Conservation (phyloP, 1,139 yeast genomes). For the Lodderomyces parapsilosis region DNA sequence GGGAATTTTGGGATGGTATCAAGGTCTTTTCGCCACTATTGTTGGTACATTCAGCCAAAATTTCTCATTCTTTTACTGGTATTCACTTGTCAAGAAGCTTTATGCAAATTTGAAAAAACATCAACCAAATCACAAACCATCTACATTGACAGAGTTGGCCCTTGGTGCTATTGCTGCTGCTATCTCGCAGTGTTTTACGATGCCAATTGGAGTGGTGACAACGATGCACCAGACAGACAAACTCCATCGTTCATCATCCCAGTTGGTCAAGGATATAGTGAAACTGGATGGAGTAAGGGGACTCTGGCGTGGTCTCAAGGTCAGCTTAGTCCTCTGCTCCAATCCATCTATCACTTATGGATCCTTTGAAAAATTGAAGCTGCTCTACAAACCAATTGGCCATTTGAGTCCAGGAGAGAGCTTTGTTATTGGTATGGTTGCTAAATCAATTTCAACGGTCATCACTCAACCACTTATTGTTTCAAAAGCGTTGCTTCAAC, state of each 20-base stretch:
- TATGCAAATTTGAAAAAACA: conserved; percentile 48
- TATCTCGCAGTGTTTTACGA: conserved; percentile 76
- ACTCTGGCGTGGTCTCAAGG: conserved; percentile 84
- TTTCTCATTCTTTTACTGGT: conserved; percentile 87
- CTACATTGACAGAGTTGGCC: conserved; percentile 69
- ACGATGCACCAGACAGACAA: conserved; percentile 78
- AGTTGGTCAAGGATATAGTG: conserved; percentile 54
- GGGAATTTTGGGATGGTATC: conserved; percentile 74
- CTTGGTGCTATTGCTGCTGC: conserved; percentile 87
- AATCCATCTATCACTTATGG: conserved; percentile 91
- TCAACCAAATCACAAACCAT: conserved; percentile 39
- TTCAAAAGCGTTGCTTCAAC: neutral
- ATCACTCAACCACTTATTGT: conserved; percentile 75
- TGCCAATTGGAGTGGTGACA: conserved; percentile 79
- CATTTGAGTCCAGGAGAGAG: conserved; percentile 49
- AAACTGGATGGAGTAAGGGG: conserved; percentile 71
- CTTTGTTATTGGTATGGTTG: conserved; percentile 72
- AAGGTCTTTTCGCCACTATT: conserved; percentile 69
- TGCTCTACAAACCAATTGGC: conserved; percentile 59
- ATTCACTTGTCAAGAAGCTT: conserved; percentile 65
- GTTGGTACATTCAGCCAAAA: conserved; percentile 77
- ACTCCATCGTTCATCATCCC: conserved; percentile 39
- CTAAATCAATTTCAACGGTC: conserved; percentile 78
- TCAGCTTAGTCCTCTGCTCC: conserved; percentile 72
- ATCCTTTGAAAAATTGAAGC: conserved; percentile 69